Conservation (phyloP, 352 stramenopile species). For the Elongisporangium senticosum region DNA sequence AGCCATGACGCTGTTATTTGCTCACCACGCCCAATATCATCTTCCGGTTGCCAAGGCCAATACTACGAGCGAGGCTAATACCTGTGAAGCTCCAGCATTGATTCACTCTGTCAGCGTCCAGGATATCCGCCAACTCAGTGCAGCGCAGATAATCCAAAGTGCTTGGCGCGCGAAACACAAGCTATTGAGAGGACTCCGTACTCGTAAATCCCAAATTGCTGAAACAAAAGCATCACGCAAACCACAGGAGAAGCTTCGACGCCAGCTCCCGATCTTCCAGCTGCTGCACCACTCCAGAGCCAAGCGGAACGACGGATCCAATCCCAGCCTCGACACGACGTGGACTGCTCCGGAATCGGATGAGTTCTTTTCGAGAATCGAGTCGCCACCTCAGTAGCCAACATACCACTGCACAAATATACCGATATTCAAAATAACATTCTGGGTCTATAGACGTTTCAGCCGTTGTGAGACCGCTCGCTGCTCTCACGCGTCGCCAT, state of each 20-base stretch:
- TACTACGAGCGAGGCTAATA: not conserved
- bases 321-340: not conserved
- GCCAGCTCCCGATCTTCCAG: constrained; percentile 3
- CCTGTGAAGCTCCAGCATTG: constrained; percentile 3
- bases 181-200: not conserved
- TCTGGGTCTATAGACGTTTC: not conserved
- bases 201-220: not conserved
- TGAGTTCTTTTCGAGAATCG: not conserved
- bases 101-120: constrained; percentile 7
- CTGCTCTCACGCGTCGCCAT: not conserved
- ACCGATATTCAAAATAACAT: not conserved
- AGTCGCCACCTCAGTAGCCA: not conserved
- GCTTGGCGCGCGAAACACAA: constrained; percentile 16
- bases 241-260: not conserved
- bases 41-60: constrained; percentile 6
- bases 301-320: constrained; percentile 10
- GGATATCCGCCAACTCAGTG: constrained; percentile 7
- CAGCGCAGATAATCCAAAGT: constrained; percentile 22
- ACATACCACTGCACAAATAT: not conserved
- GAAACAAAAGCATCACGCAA: constrained; percentile 1
- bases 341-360: not conserved
- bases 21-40: constrained; percentile 11
- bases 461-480: not conserved
- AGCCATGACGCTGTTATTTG: constrained; percentile 35
- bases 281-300: constrained; percentile 5